Evolutionary conservation across 306 rosid genomes (phyloP).

Genomic region (Nissolia schottii): DNA sequence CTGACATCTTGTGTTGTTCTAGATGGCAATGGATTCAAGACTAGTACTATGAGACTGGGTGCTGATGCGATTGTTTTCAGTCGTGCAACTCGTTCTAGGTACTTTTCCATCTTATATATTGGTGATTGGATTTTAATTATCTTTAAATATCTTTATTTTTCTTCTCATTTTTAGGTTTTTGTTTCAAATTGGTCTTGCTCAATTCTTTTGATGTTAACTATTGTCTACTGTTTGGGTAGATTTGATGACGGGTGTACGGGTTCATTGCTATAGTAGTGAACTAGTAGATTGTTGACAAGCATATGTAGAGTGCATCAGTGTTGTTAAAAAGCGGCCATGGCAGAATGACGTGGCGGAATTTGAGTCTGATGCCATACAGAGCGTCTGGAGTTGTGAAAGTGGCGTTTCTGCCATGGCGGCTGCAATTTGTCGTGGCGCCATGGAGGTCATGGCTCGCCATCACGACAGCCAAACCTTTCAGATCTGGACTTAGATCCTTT

Average conservation of each 20-base stretch:
- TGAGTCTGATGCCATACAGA: too few species aligned
- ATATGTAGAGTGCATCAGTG: background rate
- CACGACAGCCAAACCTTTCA: too few species aligned
- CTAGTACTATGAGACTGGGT: conserved; percentile 94
- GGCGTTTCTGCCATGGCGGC: too few species aligned
- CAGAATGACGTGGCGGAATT: too few species aligned
- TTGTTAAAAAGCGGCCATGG: too few species aligned
- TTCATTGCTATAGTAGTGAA: background rate
- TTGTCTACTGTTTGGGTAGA: background rate
- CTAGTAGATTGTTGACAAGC: conserved; percentile 1
- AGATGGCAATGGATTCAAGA: conserved; percentile 99
- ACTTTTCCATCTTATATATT: conserved; percentile 16
- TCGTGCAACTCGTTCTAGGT: conserved; percentile 61
- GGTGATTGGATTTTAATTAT: conserved; percentile 3
- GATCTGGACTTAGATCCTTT: too few species aligned
- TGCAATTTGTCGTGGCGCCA: too few species aligned
- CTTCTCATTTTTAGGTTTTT: background rate
- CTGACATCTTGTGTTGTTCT: conserved; percentile 22
- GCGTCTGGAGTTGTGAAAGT: too few species aligned
- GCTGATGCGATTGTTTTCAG: conserved; percentile 90
- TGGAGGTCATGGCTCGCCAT: too few species aligned
- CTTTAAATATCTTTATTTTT: background rate
- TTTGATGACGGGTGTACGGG: background rate
- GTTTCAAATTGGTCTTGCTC: background rate
- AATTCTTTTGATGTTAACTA: background rate